Base-by-base conservation (phyloP, 495 filamentous ascomycete species). In the Extremus antarcticus region DNA sequence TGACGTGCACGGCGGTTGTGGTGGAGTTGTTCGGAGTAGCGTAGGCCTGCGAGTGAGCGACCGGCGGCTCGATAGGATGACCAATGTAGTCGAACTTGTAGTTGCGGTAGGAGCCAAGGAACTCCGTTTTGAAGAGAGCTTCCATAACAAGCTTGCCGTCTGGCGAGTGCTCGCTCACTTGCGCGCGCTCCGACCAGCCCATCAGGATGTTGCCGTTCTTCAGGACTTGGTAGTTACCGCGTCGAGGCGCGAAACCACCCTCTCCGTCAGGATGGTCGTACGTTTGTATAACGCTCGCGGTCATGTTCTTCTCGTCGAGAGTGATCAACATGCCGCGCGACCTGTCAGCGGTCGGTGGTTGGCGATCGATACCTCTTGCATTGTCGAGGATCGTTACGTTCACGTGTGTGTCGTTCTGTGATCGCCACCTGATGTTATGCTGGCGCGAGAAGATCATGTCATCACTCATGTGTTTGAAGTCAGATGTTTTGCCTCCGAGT, bases 131-230 rank as follows among this genome's bases (percentile, higher is more conserved):
- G 25, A 54, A 50, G 19, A 21, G 24, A n/a, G 57, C 51, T 22
- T 43, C 43, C 32, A 54, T 47, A 2, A 55, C 21, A 29, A 47
- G 19, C 22, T 32, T 21, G 32, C 57, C 57, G 45, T 59, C 52
- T 3, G 51, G 2, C 9, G 43, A 1, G 47, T 54, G 52, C 39
- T 59, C 57, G 32, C 46, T 51, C 4, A 45, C 35, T 7, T 20
- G 35, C 3, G 45, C 45, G 10, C 43, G 23, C 16, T 49, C 47
- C 0, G 51, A 50, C 57, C 57, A 59, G 43, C 57, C 51, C 52
- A 59, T 55, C 51, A 59, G 55, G 47, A 54, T 25, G 51, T 59
- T 59, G 47, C 51, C 51, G 29, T 59, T 50, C 19, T 21, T 16
- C 13, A 59, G 32, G 35, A 46, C 11, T 35, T 59, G 43, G 46